Evolutionary conservation across 2,329 filamentous ascomycete genomes (phyloP), one percentile per base, ranked within the genome.

Genomic region (Lachnellula subtilissima): DNA sequence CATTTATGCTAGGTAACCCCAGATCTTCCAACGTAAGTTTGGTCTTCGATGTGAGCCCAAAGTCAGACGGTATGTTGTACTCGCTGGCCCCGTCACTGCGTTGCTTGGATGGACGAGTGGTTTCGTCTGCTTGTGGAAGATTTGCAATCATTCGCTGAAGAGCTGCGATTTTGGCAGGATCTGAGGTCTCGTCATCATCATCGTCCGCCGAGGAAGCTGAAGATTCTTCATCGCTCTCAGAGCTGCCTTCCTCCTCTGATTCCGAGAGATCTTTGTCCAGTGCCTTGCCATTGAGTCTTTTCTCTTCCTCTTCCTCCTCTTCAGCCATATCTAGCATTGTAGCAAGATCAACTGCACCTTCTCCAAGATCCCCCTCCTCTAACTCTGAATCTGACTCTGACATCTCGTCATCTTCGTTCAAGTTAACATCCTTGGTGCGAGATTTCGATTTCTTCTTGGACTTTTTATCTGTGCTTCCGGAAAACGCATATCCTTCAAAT

Each of bases 101-200:
- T 63, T 68, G 68, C 70, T 61, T 64, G 25, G 56, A 51, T 39
- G 55, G 45, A 40, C 52, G 53, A 43, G 48, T 57, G 11, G 47
- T 52, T 19, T 61, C 69, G 48, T 71, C 72, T 36, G 66, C 66
- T 56, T 66, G 63, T 48, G 75, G 74, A 23, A 92, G 86, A 40
- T 83, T 83, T 19, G 83, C 84, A 57, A 92, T 86, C 62, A 91
- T 79, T 59, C 78, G 82, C 67, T 86, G 84, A 45, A 91, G 78
- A 35, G 85, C 83, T 39, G 83, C 80, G 54, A 89, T 72, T 39
- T 83, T 81, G 43, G 73, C 69, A 14, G 74, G 73, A 53, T 82
- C 75, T 8, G 60, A 50, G 36, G 67, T 66, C 22, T 74, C 73
- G 22, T 65, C 62, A 36, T 64, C 52, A 71, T 70, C 75, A 23